These are phyloP conservation scores for Rhizopus arrhizus DNA, from an alignment of 371 early-diverging fungal species.

Conservation along the genomic window DNA sequence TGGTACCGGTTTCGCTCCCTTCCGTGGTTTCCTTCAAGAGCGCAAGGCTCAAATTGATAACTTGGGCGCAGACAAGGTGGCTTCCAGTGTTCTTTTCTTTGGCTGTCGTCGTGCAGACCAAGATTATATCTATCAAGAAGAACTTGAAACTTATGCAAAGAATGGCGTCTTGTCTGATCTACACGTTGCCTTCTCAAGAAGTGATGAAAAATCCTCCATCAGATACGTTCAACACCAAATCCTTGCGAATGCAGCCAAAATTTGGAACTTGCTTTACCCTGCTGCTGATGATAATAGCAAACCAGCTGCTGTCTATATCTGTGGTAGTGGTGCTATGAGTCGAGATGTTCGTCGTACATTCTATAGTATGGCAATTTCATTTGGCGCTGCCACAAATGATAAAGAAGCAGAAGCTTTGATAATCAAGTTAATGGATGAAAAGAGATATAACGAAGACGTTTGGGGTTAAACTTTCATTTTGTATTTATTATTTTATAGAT, in stretches of 20 bases:
- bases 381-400: conserved; percentile 33
- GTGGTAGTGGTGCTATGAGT: conserved; percentile 52
- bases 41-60: conserved; percentile 33
- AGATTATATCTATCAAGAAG: conserved; percentile 76
- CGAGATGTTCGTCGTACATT: conserved; percentile 50
- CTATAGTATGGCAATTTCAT: conserved; percentile 37
- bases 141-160: conserved; percentile 56
- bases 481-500: background rate
- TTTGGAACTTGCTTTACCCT: conserved; percentile 36
- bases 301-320: conserved; percentile 42
- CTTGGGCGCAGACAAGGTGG: conserved; percentile 27
- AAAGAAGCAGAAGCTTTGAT: conserved; percentile 39
- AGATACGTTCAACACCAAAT: conserved; percentile 53
- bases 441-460: conserved; percentile 54
- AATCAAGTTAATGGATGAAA: conserved; percentile 30
- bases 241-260: conserved; percentile 35
- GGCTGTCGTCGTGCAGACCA: conserved; percentile 74
- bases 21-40: conserved; percentile 77
- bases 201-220: conserved; percentile 26
- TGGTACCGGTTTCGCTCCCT: conserved; percentile 91
- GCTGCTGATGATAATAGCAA: conserved; percentile 13
- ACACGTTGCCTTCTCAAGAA: conserved; percentile 74
- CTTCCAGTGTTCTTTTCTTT: conserved; percentile 65
- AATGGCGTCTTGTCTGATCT: conserved; percentile 57
- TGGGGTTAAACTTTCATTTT: conserved; percentile 44